Base-by-base conservation (phyloP, 1,139 yeast species). In the Saccharomycopsis crataegensis region DNA sequence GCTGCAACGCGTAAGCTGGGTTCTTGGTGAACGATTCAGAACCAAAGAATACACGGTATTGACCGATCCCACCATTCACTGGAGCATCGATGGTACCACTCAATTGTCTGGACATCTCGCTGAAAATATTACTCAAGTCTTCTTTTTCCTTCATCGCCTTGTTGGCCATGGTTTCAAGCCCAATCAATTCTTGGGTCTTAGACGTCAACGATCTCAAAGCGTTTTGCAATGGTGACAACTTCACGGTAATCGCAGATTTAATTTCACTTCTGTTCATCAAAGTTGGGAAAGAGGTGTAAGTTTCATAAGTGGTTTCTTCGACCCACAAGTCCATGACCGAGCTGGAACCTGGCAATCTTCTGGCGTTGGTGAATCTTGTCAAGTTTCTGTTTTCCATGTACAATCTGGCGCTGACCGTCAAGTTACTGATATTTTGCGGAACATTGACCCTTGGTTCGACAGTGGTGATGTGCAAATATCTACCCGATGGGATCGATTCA, bases 1-100 rank as follows among this genome's bases (percentile, higher is more conserved):
- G 68, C 57, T 79, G 78, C 38, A 70, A 72, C 2, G 64, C 64
- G 47, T 73, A 70, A 22, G 78, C 80, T n/a, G 72, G 72, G 55
- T 74, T 61, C 4, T 64, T 61, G n/a, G 61, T 59, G 37, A 57
- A 59, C 14, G 52, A 53, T 6, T 64, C 66, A 56, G 76, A 77
- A 42, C 69, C 71, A 62, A 86, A 79, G 67, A 89, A 87, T 1
- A 79, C 78, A 57, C 93, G 77, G 70, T 86, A 89, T 63, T 86
- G 89, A 5, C 89, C 88, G 59, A 89, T 88, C 56, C 96, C 96
- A 42, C 96, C 96, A 66, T 89, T 89, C 9, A 89, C 94, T 6
- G 96, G 96, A 0, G 96, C 82, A 65, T 89, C 96, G 55, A 89
- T 93, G 0, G 96, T 87, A 49, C 96, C 96, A 0, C 93, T 80